Conservation (phyloP, 352 stramenopile species). For the Globisporangium echinulatum region DNA sequence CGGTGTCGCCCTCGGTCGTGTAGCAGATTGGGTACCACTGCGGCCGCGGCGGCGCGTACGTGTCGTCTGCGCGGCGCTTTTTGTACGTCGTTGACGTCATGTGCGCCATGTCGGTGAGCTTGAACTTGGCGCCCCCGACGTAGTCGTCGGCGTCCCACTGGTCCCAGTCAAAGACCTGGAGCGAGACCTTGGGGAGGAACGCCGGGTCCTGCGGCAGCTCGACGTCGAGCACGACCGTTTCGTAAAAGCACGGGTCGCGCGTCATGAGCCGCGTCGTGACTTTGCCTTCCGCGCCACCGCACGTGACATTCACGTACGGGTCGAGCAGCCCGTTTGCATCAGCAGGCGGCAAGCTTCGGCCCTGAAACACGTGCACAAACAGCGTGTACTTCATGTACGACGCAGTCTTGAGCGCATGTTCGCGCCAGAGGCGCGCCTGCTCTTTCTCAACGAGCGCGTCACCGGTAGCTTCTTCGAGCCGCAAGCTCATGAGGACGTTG, state of each 20-base stretch:
- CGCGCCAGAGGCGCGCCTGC: conserved; percentile 40
- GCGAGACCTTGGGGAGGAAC: conserved; percentile 63
- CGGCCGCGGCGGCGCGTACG: conserved; percentile 51
- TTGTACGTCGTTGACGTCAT: conserved; percentile 53
- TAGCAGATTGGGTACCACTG: conserved; percentile 72
- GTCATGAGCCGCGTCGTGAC: conserved; percentile 58
- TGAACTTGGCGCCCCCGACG: conserved; percentile 54
- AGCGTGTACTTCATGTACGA: conserved; percentile 76
- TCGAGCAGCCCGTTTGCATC: conserved; percentile 74
- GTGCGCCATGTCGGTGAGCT: conserved; percentile 47
- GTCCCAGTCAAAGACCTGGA: conserved; percentile 78
- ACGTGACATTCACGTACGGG: conserved; percentile 83
- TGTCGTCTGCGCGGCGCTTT: conserved; percentile 31
- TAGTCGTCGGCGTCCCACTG: conserved; percentile 70
- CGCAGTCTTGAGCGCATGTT: conserved; percentile 45
- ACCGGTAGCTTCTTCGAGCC: conserved; percentile 34
- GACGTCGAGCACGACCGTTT: conserved; percentile 71
- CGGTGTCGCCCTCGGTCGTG: conserved; percentile 45
- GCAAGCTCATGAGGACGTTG: conserved; percentile 76
- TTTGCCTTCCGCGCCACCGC: conserved; percentile 58
- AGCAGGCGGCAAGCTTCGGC: conserved; percentile 53
- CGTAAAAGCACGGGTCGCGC: conserved; percentile 79
- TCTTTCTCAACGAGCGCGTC: conserved; percentile 31
- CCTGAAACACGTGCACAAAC: conserved; percentile 82
- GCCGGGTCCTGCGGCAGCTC: conserved; percentile 59